phyloP scores from a whole-genome alignment of 2,329 filamentous ascomycete species.

The Sarocladiaceae sp. region DNA sequence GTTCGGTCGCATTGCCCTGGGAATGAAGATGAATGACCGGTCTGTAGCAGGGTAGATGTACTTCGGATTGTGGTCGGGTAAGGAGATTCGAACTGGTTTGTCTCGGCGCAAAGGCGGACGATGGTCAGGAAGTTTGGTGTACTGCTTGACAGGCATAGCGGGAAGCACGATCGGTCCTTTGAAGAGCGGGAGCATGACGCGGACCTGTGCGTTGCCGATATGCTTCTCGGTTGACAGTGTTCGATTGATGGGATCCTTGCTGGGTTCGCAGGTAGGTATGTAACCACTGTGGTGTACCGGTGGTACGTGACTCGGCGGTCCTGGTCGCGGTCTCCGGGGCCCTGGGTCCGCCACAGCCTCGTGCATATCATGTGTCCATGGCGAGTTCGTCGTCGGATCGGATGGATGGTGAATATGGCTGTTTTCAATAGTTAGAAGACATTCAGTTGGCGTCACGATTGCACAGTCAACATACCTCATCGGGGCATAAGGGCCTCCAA shows the following conservation, averaged over 20 bases:
- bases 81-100: slow-evolving; percentile 89
- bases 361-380: slow-evolving; percentile 94
- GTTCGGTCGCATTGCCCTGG: slow-evolving; percentile 85
- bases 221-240: slow-evolving; percentile 78
- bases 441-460: background rate
- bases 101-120: slow-evolving; percentile 88
- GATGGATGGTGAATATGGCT: slow-evolving; percentile 38
- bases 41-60: slow-evolving; percentile 90
- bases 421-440: slow-evolving; percentile 18
- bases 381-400: slow-evolving; percentile 62
- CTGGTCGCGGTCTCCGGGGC: slow-evolving; percentile 35
- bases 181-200: slow-evolving; percentile 74
- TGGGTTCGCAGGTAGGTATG: slow-evolving; percentile 52
- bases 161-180: slow-evolving; percentile 64
- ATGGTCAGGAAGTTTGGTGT: slow-evolving; percentile 91
- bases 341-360: slow-evolving; percentile 53
- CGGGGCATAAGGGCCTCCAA: slow-evolving; percentile 52
- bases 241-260: slow-evolving; percentile 61
- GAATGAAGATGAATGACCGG: slow-evolving; percentile 96
- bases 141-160: slow-evolving; percentile 76
- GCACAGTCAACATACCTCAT: slow-evolving; percentile 50
- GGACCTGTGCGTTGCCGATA: slow-evolving; percentile 77
- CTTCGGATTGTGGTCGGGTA: slow-evolving; percentile 70
- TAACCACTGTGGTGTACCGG: slow-evolving; percentile 44
- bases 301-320: slow-evolving; percentile 40